Evolutionary conservation across 1,284 basidiomycete genomes (phyloP).

Genomic region (Wallemia hederae): DNA sequence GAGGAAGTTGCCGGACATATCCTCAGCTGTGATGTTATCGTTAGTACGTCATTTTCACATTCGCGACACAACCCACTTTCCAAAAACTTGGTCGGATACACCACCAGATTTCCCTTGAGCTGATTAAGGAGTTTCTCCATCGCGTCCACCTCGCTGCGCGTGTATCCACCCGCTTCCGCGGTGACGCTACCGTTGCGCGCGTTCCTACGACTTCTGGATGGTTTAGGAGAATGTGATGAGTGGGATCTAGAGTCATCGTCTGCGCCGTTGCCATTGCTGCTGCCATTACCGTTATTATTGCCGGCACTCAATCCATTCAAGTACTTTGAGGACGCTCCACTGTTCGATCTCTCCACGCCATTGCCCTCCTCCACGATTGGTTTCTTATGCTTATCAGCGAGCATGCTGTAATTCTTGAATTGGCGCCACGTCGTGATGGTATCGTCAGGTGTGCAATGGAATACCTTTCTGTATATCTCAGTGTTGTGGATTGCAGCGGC

Average conservation of each 20-base stretch:
- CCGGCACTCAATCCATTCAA: slow-evolving; percentile 7
- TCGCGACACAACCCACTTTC: not conserved
- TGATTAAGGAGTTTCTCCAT: slow-evolving; percentile 57
- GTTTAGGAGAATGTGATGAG: slow-evolving; percentile 2
- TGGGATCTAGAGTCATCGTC: slow-evolving; percentile 13
- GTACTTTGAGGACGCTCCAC: slow-evolving; percentile 11
- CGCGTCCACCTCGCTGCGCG: slow-evolving; percentile 45
- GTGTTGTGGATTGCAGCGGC: slow-evolving; percentile 62
- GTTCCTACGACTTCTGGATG: slow-evolving; percentile 1
- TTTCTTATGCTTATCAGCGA: slow-evolving; percentile 11
- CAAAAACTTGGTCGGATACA: not conserved
- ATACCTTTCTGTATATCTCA: slow-evolving; percentile 74
- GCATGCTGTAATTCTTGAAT: slow-evolving; percentile 44
- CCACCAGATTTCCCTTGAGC: slow-evolving; percentile 43
- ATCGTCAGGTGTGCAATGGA: slow-evolving; percentile 31
- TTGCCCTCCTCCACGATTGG: slow-evolving; percentile 6
- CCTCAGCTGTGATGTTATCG: slow-evolving; percentile 57
- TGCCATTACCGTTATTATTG: slow-evolving; percentile 18
- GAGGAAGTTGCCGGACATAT: slow-evolving; percentile 44
- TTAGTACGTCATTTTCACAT: not conserved
- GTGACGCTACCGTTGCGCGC: slow-evolving; percentile 1
- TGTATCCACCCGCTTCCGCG: not conserved
- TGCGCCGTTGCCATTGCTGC: slow-evolving; percentile 16
- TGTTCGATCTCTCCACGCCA: not conserved
- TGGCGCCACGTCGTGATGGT: slow-evolving; percentile 68